Percentiles rank a stretch among this genome's conserved stretches.
phyloP scores from a whole-genome alignment of 2,329 filamentous ascomycete species.

The Aureobasidium sp. region DNA sequence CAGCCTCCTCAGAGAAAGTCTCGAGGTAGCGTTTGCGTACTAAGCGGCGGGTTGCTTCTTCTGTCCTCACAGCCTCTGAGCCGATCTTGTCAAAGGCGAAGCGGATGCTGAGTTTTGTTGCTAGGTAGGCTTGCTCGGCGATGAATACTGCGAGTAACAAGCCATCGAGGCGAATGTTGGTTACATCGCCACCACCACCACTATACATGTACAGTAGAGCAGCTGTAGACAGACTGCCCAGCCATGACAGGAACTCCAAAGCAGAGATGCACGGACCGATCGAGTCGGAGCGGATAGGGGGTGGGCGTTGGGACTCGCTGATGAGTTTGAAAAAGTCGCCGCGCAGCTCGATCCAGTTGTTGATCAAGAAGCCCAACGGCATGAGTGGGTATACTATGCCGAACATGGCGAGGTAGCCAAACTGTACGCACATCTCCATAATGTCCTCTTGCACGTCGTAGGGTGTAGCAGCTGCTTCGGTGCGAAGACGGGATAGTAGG shows the following conservation, averaged over 20 bases:
- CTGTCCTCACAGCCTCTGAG: background rate
- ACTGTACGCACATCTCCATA: background rate
- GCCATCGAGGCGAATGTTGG: background rate
- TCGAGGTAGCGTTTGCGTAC: constrained; percentile 6
- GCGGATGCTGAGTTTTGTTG: background rate
- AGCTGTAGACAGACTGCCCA: background rate
- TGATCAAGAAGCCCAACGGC: background rate
- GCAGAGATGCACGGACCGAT: background rate
- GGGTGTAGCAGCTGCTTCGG: background rate
- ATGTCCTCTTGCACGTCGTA: background rate
- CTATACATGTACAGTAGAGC: background rate
- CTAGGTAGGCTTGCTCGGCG: background rate
- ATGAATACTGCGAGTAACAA: background rate
- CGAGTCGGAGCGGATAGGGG: background rate
- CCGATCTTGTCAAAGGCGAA: constrained; percentile 1
- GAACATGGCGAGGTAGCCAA: constrained; percentile 2
- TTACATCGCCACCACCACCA: background rate
- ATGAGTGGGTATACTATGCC: background rate
- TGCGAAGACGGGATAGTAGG: background rate
- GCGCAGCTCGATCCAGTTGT: constrained; percentile 4
- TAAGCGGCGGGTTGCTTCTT: background rate
- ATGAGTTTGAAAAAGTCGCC: constrained; percentile 6
- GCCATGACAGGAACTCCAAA: background rate
- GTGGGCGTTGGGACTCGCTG: background rate
- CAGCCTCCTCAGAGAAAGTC: background rate